phyloP scores from a whole-genome alignment of 2,329 filamentous ascomycete species.

The Alternaria triticina region DNA sequence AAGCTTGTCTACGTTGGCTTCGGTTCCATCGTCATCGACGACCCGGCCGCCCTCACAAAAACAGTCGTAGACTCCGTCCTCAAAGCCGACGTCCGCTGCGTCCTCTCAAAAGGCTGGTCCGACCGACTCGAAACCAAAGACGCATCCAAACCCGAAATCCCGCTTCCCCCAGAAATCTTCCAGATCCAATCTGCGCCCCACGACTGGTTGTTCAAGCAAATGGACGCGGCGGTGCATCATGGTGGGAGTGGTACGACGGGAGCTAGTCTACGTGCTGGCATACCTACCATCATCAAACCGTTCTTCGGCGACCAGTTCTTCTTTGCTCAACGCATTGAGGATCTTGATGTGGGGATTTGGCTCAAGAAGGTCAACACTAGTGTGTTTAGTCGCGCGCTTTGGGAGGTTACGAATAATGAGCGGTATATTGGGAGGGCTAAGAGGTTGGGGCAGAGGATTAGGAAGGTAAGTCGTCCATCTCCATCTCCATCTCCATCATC shows the following conservation, averaged over 20 bases:
- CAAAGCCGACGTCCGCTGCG: constrained; percentile 91
- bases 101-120: constrained; percentile 96
- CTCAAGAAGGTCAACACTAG: constrained; percentile 89
- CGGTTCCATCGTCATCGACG: constrained; percentile 91
- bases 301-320: constrained; percentile 99
- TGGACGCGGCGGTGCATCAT: constrained; percentile 94
- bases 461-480: constrained; percentile 77
- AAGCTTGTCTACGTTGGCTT: constrained; percentile 98
- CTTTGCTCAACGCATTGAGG: constrained; percentile 87
- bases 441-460: constrained; percentile 83
- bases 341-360: constrained; percentile 88
- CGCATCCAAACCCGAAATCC: constrained; percentile 67
- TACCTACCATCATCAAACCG: constrained; percentile 92
- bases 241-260: constrained; percentile 95
- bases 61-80: constrained; percentile 92
- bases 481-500: neutral
- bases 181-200: constrained; percentile 91
- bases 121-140: constrained; percentile 72
- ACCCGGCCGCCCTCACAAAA: constrained; percentile 85
- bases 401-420: constrained; percentile 88
- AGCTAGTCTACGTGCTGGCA: constrained; percentile 85
- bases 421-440: constrained; percentile 89
- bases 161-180: constrained; percentile 78
- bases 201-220: constrained; percentile 93
- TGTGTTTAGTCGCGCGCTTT: constrained; percentile 82